Evolutionary conservation across 129 eudicot species (phyloP).

Genomic region (Apium graveolens): DNA sequence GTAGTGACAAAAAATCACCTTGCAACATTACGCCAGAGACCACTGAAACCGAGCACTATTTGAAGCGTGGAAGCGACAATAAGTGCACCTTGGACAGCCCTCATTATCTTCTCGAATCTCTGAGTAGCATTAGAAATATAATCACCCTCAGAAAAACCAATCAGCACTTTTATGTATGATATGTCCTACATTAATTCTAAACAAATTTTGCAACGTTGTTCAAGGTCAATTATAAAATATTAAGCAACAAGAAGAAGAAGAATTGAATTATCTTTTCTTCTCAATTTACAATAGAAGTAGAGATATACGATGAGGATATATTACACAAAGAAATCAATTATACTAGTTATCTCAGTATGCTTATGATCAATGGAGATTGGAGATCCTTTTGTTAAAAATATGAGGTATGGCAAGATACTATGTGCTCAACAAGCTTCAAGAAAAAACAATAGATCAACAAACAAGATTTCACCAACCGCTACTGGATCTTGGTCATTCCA

Average conservation of each 20-base stretch:
- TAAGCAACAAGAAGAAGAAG: background rate
- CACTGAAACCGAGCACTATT: slow-evolving; percentile 87
- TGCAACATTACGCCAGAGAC: slow-evolving; percentile 84
- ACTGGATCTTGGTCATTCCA: slow-evolving; percentile 52
- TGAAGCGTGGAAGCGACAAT: slow-evolving; percentile 83
- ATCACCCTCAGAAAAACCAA: background rate
- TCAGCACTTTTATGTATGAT: background rate
- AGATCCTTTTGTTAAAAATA: background rate
- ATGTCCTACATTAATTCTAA: background rate
- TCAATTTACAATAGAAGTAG: background rate
- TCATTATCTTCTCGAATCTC: slow-evolving; percentile 80
- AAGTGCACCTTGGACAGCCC: slow-evolving; percentile 86
- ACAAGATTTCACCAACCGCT: slow-evolving; percentile 31
- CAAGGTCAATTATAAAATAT: background rate
- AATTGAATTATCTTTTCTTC: background rate
- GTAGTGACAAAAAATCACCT: slow-evolving; percentile 32
- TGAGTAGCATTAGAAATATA: slow-evolving; percentile 16
- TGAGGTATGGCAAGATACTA: background rate
- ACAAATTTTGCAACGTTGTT: background rate
- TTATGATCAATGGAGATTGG: background rate
- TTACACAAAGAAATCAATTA: background rate
- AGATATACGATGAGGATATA: background rate
- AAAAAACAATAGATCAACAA: background rate
- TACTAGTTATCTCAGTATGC: background rate
- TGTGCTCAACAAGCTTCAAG: background rate